Conservation (phyloP, 192 early-diverging fungal genomes). For the Chytriomyces sp. region DNA sequence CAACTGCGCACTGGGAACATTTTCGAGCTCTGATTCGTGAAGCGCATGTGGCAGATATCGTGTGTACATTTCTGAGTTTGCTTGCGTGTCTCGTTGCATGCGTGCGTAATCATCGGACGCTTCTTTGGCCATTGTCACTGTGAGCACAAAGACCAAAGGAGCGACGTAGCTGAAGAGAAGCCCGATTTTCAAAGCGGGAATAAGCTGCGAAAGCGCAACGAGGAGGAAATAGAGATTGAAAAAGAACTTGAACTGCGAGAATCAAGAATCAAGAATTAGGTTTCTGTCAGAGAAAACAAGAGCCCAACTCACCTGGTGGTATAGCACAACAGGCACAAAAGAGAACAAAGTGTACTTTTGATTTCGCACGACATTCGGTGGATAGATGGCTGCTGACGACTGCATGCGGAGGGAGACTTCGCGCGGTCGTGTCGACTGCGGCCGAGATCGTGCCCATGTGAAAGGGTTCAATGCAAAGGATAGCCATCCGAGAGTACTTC, state of each 20-base stretch:
- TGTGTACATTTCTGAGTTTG: constrained; percentile 84
- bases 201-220: constrained; percentile 90
- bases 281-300: not conserved
- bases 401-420: not conserved
- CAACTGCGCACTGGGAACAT: constrained; percentile 61
- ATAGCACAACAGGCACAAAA: constrained; percentile 92
- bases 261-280: not conserved
- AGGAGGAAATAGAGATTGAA: constrained; percentile 95
- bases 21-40: constrained; percentile 26
- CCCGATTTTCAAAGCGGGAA: constrained; percentile 84
- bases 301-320: constrained; percentile 77
- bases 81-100: constrained; percentile 61
- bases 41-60: constrained; percentile 29
- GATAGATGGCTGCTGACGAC: constrained; percentile 2
- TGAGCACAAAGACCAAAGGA: constrained; percentile 89
- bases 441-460: not conserved
- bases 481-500: not conserved
- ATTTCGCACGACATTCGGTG: constrained; percentile 85
- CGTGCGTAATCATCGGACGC: constrained; percentile 87
- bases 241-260: constrained; percentile 85
- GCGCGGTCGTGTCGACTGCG: not conserved
- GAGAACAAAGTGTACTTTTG: constrained; percentile 91
- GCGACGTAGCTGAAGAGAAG: constrained; percentile 91
- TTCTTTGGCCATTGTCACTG: constrained; percentile 92
- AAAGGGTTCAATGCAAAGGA: not conserved